A percentile compares a stretch with the other conserved stretches of the same genome.
These are phyloP conservation scores for Fusarium sp. DNA, from an alignment of 2,329 filamentous ascomycete genomes.

Conservation along the genomic window DNA sequence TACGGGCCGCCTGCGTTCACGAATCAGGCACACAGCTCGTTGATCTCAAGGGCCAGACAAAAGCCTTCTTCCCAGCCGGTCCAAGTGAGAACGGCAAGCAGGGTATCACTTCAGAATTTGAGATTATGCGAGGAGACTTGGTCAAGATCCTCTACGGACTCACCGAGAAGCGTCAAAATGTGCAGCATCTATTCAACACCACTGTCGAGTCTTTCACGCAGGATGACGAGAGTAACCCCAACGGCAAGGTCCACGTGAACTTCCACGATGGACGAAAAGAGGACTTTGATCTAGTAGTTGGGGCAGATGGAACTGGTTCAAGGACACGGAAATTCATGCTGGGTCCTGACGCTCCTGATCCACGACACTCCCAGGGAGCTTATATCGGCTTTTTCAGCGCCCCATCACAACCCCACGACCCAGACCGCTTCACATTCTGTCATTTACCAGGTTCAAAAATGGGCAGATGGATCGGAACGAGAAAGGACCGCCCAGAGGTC, in stretches of 20 bases:
- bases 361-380: slow-evolving; percentile 25
- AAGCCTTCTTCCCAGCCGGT: slow-evolving; percentile 5
- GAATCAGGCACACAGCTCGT: slow-evolving; percentile 6
- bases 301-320: slow-evolving; percentile 24
- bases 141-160: slow-evolving; percentile 5
- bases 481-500: slow-evolving; percentile 7
- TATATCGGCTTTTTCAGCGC: slow-evolving; percentile 37
- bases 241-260: slow-evolving; percentile 4
- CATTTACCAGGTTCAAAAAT: background rate
- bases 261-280: slow-evolving; percentile 1
- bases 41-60: background rate
- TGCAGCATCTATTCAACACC: slow-evolving; percentile 6
- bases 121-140: slow-evolving; percentile 7
- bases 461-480: slow-evolving; percentile 2
- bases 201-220: slow-evolving; percentile 4
- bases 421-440: slow-evolving; percentile 8
- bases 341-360: slow-evolving; percentile 25
- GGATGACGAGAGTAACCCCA: background rate
- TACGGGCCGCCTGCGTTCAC: background rate
- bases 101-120: slow-evolving; percentile 5
- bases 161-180: background rate
- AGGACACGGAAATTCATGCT: slow-evolving; percentile 33
- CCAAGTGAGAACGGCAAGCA: background rate
- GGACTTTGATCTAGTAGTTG: slow-evolving; percentile 4
- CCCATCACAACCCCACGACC: slow-evolving; percentile 4